Conservation (phyloP, 2,329 filamentous ascomycete species). For the Aurifilum marmelostoma region DNA sequence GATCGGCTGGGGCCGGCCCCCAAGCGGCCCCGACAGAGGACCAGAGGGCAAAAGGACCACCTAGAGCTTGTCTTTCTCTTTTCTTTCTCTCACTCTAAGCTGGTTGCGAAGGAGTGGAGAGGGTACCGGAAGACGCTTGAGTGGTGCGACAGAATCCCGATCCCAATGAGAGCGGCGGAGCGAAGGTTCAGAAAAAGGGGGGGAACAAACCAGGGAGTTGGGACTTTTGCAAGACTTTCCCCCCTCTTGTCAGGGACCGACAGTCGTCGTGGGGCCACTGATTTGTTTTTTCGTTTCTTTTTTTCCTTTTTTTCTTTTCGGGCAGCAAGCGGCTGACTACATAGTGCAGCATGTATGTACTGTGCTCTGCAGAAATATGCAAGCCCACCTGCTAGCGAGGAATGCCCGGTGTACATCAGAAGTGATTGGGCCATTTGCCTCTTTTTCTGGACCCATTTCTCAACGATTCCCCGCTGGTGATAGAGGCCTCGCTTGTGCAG, state of each 20-base stretch:
- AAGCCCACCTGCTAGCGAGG: not conserved
- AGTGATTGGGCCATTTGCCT: not conserved
- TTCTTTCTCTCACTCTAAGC: not conserved
- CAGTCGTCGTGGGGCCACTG: not conserved
- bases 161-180: not conserved
- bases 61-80: not conserved
- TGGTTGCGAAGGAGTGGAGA: not conserved
- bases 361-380: not conserved
- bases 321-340: not conserved
- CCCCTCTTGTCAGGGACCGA: not conserved
- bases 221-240: not conserved
- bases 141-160: not conserved
- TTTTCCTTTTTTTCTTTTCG: not conserved
- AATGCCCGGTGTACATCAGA: not conserved
- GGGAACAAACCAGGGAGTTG: not conserved
- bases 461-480: too few relatives aligned
- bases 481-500: too few relatives aligned
- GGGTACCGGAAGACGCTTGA: not conserved
- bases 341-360: too few relatives aligned
- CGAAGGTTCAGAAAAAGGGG: too few relatives aligned
- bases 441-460: not conserved
- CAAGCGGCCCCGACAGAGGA: not conserved
- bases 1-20: too few relatives aligned
- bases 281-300: too few relatives aligned
- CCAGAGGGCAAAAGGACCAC: not conserved